Conservation (phyloP, 2,329 filamentous ascomycete species). For the Ophiostoma piceae region DNA sequence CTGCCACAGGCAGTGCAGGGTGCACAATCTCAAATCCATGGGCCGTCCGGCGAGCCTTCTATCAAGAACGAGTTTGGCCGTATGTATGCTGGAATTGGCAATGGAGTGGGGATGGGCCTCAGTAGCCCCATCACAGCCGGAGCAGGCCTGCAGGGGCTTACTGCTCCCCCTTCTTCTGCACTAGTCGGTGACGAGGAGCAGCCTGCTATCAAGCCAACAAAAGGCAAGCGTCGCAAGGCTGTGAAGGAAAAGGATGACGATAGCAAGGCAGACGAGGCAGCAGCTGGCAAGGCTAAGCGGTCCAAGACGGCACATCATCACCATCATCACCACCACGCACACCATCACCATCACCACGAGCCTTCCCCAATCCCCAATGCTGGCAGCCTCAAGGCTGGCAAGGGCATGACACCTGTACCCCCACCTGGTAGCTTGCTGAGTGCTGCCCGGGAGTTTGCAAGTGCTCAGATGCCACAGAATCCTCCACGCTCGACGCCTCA, state of each 20-base stretch:
- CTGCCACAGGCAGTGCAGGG: constrained; percentile 91
- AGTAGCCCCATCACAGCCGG: constrained; percentile 47
- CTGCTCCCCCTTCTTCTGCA: constrained; percentile 42
- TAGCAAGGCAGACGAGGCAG: constrained; percentile 64
- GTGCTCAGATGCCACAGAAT: constrained; percentile 41
- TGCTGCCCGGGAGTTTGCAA: constrained; percentile 34
- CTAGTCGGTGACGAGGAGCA: constrained; percentile 33
- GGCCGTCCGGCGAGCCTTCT: constrained; percentile 73
- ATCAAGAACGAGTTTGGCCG: constrained; percentile 94
- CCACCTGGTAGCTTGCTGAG: constrained; percentile 38
- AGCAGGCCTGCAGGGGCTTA: constrained; percentile 44
- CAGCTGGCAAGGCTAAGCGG: constrained; percentile 57
- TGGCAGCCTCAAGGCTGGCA: constrained; percentile 47
- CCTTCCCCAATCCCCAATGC: constrained; percentile 39
- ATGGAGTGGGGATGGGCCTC: constrained; percentile 46
- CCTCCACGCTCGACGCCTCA: constrained; percentile 35
- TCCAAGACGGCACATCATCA: constrained; percentile 62
- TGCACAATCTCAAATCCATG: constrained; percentile 73
- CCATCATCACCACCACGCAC: constrained; percentile 60
- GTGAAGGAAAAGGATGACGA: constrained; percentile 66
- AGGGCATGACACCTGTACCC: constrained; percentile 42
- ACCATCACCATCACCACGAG: constrained; percentile 54
- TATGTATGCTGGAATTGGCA: constrained; percentile 89
- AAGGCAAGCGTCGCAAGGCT: constrained; percentile 59
- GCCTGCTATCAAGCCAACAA: constrained; percentile 37